Base-by-base conservation (phyloP, 2,329 filamentous ascomycete genomes). In the Venturiaceae sp. region DNA sequence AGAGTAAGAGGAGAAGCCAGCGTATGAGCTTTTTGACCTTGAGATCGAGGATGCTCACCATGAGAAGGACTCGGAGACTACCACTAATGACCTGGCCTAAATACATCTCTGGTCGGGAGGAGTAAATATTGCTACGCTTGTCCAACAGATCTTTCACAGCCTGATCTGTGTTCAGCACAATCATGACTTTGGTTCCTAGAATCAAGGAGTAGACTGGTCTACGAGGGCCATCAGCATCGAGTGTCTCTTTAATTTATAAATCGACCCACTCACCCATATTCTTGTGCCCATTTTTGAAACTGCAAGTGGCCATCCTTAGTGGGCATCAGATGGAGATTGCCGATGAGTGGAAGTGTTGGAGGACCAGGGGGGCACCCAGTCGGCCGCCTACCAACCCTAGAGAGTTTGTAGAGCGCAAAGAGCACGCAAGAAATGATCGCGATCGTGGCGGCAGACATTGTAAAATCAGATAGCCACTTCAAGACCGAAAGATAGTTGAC, bases 101-200 rank as follows among this genome's bases (percentile, higher is more conserved):
- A 41, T 78, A 75, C 68, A 75, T 72, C 5, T 72, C 69, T 11
- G 72, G 72, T 0, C 80, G 70, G 14, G 74, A 73, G 0, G 77
- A 80, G 65, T 82, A 83, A 14, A 78, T 78, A 14, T 61, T 66
- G 47, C 77, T 76, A 37, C 74, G 68, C 60, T 78, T 77, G 58
- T 82, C 80, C 2, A 83, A 60, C 3, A 83, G 64, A 6, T 82
- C 79, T 55, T 78, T 80, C 33, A 82, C 72, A 0, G 72, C 74
- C 55, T 71, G 60, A 30, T 75, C 73, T 0, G 72, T 74, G 0
- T 71, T 75, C 0, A 83, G 65, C 0, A 82, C 75, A 16, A 82
- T 68, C 62, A 80, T 66, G 5, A 71, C 68, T 41, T 75, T 72
- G 0, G 75, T 75, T 0, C 80, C 80, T 0, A 81, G 67, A 1